Evolutionary conservation across 2,329 filamentous ascomycete genomes (phyloP), one percentile per base, ranked within the genome.

Genomic region (Diaporthe sp.): DNA sequence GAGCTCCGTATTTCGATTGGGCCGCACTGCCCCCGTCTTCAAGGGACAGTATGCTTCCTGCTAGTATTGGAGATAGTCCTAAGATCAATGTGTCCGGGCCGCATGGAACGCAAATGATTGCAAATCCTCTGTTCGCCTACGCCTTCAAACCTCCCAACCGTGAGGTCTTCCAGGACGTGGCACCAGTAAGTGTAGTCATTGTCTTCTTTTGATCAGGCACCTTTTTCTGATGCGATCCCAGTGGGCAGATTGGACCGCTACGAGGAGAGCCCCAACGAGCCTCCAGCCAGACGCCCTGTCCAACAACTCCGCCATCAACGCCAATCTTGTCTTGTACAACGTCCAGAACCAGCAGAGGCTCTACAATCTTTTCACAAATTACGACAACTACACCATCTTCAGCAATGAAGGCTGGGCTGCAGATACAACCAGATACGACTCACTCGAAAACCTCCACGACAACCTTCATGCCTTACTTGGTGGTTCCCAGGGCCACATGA

Each of bases 391-490:
- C 81, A 90, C 90, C 22, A 86, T 89, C 22, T 94, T 95, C 81
- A 92, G 92, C 79, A 95, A 92, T 80, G 92, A 94, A 81, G 90
- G 88, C 1, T 92, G 90, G 89, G 87, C 88, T n/a, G 82, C 84
- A 10, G 84, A 85, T 5, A 84, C 84, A 20, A 84, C 83, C 7
- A 86, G 86, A 17, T 89, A 89, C 70, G 93, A 94, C 81, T 94
- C 92, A 15, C 83, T 93, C 47, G 92, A 94, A 81, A 88, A 89
- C 0, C 83, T 94, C 5, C 92, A 94, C 78, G 91, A 93, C 80
- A 87, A 88, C 15, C 86, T 94, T 53, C 92, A 94, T 78, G 88
- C 88, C 44, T 86, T 89, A 67, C 86, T 89, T 4, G 94, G 90
- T 84, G 85, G 89, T 72, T 82, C 84, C 75, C 87, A 88, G 49